Evolutionary conservation across 2,329 filamentous ascomycete species (phyloP).

Genomic region (Alternaria novae-zelandiae): DNA sequence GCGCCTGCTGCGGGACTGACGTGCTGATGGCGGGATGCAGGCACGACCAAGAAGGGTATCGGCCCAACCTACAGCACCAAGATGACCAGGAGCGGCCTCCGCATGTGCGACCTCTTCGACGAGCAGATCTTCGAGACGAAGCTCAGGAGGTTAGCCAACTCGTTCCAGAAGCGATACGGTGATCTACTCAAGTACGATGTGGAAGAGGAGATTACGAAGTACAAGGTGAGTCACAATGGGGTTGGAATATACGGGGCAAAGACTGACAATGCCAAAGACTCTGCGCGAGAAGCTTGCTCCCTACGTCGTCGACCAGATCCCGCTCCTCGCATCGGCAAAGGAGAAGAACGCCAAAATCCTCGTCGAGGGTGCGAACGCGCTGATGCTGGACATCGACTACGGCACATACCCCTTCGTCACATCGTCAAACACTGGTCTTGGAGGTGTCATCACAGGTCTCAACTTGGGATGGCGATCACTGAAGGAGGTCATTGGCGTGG

Average conservation of each 20-base stretch:
- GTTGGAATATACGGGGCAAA: background rate
- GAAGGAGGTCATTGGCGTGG: constrained; percentile 68
- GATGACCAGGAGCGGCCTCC: constrained; percentile 70
- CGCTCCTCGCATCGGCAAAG: constrained; percentile 68
- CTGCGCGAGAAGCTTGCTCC: constrained; percentile 64
- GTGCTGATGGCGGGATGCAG: constrained; percentile 49
- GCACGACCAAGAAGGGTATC: constrained; percentile 60
- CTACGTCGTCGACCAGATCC: constrained; percentile 71
- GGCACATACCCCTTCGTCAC: constrained; percentile 67
- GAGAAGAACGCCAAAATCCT: constrained; percentile 65
- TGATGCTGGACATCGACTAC: constrained; percentile 69
- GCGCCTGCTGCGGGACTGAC: background rate
- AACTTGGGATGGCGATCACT: constrained; percentile 67
- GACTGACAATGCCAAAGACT: constrained; percentile 38
- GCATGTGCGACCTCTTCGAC: constrained; percentile 71
- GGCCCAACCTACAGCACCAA: constrained; percentile 68
- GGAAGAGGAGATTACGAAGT: constrained; percentile 71
- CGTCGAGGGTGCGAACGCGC: constrained; percentile 71
- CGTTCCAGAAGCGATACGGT: constrained; percentile 73
- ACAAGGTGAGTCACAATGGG: constrained; percentile 53
- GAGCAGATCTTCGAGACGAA: constrained; percentile 70
- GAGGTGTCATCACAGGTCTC: constrained; percentile 69
- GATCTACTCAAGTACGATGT: constrained; percentile 70
- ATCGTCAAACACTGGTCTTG: constrained; percentile 65
- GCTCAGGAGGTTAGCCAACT: constrained; percentile 65